phyloP scores from a whole-genome alignment of 2,329 filamentous ascomycete species.

The Ceratocystiopsis minuta region DNA sequence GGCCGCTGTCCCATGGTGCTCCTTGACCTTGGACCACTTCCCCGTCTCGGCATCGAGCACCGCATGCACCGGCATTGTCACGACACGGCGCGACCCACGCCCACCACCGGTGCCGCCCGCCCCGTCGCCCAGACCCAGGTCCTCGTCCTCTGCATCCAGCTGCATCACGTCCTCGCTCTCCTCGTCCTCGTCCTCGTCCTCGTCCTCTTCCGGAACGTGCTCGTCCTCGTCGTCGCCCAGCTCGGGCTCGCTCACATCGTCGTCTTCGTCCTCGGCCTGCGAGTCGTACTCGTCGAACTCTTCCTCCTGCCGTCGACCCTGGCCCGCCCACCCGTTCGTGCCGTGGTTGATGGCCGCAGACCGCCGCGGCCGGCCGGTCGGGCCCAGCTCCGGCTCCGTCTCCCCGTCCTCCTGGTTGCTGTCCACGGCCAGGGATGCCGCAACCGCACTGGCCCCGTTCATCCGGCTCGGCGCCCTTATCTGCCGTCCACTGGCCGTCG shows the following conservation, averaged over 20 bases:
- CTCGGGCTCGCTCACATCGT: conserved; percentile 50
- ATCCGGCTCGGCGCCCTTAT: conserved; percentile 50
- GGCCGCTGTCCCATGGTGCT: background rate
- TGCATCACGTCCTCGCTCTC: conserved; percentile 34
- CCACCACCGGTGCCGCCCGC: too few species aligned
- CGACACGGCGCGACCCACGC: conserved; percentile 31
- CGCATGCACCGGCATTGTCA: conserved; percentile 47
- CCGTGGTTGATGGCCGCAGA: conserved; percentile 31
- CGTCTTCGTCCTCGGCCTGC: conserved; percentile 34
- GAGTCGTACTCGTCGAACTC: conserved; percentile 34
- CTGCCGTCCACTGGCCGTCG: conserved; percentile 78
- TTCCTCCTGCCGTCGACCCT: conserved; percentile 17
- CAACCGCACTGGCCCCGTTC: conserved; percentile 20
- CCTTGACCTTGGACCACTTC: conserved; percentile 13
- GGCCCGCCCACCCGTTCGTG: conserved; percentile 28
- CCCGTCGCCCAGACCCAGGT: background rate
- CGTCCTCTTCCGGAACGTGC: conserved; percentile 22
- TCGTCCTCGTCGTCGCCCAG: conserved; percentile 56
- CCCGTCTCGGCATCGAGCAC: conserved; percentile 19
- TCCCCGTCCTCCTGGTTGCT: conserved; percentile 7
- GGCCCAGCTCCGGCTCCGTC: conserved; percentile 22
- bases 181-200: conserved; percentile 38
- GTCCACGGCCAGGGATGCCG: conserved; percentile 4
- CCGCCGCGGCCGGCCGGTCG: conserved; percentile 30
- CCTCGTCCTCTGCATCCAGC: conserved; percentile 31